These are phyloP conservation scores for Aschersonia sp. DNA, from an alignment of 2,329 filamentous ascomycete species.

Conservation along the genomic window DNA sequence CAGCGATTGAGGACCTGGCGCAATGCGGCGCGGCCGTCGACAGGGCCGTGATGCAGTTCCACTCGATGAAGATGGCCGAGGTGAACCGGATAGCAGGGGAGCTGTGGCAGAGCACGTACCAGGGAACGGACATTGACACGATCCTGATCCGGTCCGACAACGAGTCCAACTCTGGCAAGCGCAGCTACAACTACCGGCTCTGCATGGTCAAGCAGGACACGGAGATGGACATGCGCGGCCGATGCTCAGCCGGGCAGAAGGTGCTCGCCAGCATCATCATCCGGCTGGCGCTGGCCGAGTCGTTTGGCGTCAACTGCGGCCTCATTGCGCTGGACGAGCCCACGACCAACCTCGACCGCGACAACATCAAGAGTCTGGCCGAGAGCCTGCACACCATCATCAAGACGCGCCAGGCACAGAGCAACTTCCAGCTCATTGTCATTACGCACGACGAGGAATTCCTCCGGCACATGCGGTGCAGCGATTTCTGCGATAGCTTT, in stretches of 20 bases:
- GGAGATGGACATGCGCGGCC: constrained; percentile 98
- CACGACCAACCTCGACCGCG: constrained; percentile 87
- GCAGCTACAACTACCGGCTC: constrained; percentile 91
- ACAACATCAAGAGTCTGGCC: constrained; percentile 87
- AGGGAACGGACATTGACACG: constrained; percentile 92
- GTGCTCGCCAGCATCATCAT: constrained; percentile 96
- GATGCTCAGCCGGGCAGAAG: constrained; percentile 92
- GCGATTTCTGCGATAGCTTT: constrained; percentile 85
- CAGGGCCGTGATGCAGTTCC: constrained; percentile 95
- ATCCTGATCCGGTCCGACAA: constrained; percentile 90
- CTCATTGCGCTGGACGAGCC: constrained; percentile 95
- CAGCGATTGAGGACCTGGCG: constrained; percentile 77
- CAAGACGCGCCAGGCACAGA: constrained; percentile 63
- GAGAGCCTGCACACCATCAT: constrained; percentile 80
- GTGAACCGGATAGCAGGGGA: constrained; percentile 92
- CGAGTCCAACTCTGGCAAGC: constrained; percentile 57
- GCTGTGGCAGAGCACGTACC: constrained; percentile 94
- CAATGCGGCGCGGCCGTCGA: constrained; percentile 76
- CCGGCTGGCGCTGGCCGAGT: constrained; percentile 86
- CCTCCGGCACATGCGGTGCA: constrained; percentile 80
- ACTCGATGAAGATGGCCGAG: constrained; percentile 93
- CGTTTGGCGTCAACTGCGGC: constrained; percentile 90
- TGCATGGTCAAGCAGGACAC: constrained; percentile 96
- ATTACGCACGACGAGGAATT: constrained; percentile 99
- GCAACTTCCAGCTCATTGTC: constrained; percentile 94